Evolutionary conservation across 2,329 filamentous ascomycete species (phyloP), one percentile per base, ranked within the genome.

Genomic region (Exophiala lecanii-corni): DNA sequence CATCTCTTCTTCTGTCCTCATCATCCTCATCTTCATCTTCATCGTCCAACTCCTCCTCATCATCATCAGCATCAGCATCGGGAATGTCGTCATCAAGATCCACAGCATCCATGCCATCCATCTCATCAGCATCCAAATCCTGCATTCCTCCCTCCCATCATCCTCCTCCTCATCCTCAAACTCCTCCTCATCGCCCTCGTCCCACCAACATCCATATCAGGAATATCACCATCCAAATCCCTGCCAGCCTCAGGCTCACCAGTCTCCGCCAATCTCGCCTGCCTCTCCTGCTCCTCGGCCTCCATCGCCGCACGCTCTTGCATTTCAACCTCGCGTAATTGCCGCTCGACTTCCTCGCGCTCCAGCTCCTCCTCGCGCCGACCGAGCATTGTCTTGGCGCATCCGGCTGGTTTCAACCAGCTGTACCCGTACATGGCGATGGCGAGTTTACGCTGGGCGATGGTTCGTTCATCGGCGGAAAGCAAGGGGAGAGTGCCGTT

Each of bases 341-440:
- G 73, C 59, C 89, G 84, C 60, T 85, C 76, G 38, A 83, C 79
- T 64, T 98, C 92, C 61, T 91, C 84, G 42, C 86, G 78, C 69
- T 98, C 92, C 9, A 85, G 78, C 54, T 83, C 81, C 69, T 98
- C 92, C 66, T 98, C 92, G 31, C 85, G 82, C 67, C 89, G 79
- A 50, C 94, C 89, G 60, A 94, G 83, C 47, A 95, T 79, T 1
- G 91, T 95, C 72, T 97, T 98, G 44, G 80, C 64, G 42, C 95
- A 76, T 5, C 91, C 92, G 0, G 88, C 89, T 0, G 92, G 92
- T 45, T 84, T 86, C 43, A 98, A 82, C 92, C 92, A 98, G 33
- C 78, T 78, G 53, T 82, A 85, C 47, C 92, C 92, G 60, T 94
- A 96, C 58, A 89, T 86, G 36, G 84, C 79, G 20, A 97, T 84